These are phyloP conservation scores for Suillus spraguei DNA, from an alignment of 768 basidiomycete species.

Conservation along the genomic window DNA sequence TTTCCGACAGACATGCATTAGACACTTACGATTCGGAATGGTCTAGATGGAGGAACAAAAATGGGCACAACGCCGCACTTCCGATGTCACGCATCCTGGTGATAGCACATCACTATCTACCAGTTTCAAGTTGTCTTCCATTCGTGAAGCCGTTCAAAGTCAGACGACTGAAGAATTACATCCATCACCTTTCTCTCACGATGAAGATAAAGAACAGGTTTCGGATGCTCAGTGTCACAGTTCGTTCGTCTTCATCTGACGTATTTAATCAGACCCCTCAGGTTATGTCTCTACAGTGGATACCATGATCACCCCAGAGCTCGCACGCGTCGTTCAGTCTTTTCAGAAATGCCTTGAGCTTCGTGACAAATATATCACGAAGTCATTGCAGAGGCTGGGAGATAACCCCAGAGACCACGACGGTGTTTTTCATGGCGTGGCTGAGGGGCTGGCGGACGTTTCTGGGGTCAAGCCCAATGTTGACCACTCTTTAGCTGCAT, in stretches of 20 bases:
- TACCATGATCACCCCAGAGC: slow-evolving; percentile 41
- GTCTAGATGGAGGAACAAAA: slow-evolving; percentile 76
- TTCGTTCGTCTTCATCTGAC: slow-evolving; percentile 23
- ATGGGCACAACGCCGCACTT: slow-evolving; percentile 64
- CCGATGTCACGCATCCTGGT: slow-evolving; percentile 38
- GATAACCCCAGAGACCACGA: slow-evolving; percentile 96
- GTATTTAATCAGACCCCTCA: not conserved
- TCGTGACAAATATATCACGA: slow-evolving; percentile 92
- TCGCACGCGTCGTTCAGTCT: slow-evolving; percentile 61
- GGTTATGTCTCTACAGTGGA: slow-evolving; percentile 11
- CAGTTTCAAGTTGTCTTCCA: slow-evolving; percentile 41
- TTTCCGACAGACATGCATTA: slow-evolving; percentile 6
- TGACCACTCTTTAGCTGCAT: slow-evolving; percentile 33
- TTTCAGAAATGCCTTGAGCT: slow-evolving; percentile 86
- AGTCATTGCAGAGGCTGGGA: slow-evolving; percentile 88
- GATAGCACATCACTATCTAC: slow-evolving; percentile 37
- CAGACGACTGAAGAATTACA: slow-evolving; percentile 17
- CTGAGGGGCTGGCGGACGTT: slow-evolving; percentile 62
- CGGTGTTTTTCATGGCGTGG: slow-evolving; percentile 68
- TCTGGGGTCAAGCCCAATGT: slow-evolving; percentile 69
- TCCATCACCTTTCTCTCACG: slow-evolving; percentile 30
- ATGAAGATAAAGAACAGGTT: slow-evolving; percentile 39
- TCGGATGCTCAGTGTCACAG: slow-evolving; percentile 34
- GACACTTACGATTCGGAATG: slow-evolving; percentile 9
- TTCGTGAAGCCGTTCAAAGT: slow-evolving; percentile 32